Evolutionary conservation across 2,329 filamentous ascomycete genomes (phyloP), one percentile per base, ranked within the genome.

Genomic region (Teratosphaeria pseudoeucalypti): DNA sequence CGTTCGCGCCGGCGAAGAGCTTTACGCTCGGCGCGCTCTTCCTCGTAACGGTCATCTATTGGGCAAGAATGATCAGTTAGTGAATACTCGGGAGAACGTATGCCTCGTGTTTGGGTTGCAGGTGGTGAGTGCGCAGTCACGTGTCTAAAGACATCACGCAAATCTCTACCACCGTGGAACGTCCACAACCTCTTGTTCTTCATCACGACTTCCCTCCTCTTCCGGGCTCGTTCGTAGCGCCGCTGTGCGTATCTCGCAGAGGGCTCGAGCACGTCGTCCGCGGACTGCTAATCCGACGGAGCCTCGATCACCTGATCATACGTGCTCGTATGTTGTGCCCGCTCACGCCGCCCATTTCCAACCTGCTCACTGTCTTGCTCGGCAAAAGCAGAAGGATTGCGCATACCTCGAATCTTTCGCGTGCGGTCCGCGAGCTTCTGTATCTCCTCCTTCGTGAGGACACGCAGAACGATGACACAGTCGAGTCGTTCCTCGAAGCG

Each of bases 401-500:
- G 53, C 53, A 23, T 54, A 74, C 72, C 88, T 83, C 91, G 83
- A 62, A 96, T 83, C 69, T 90, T 84, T 64, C 86, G 85, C 10
- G 92, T 96, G 55, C 87, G 87, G 63, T 86, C 82, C 12, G 91
- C 90, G 70, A 95, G 91, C 37, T 85, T 86, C 73, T 95, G 88
- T 59, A 97, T 95, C 70, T 97, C 91, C 66, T 95, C 89, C 73
- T 88, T 89, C 55, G 85, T 89, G 71, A 97, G 74, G 7, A 96
- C 92, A 59, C 92, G 82, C 59, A 97, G 79, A 2, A 96, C 91
- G 72, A 96, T 96, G 61, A 97, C 91, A 73, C 91, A 95, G 69
- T 96, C 91, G 61, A 91, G 84, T n/a, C 91, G 84, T 67, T 95
- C 89, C 74, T 97, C 92, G 66, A 88, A 97, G 34, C 92, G 82